Base-by-base conservation (phyloP, 164 flowering plant genomes). In the grape (Vitis vinifera) region DNA sequence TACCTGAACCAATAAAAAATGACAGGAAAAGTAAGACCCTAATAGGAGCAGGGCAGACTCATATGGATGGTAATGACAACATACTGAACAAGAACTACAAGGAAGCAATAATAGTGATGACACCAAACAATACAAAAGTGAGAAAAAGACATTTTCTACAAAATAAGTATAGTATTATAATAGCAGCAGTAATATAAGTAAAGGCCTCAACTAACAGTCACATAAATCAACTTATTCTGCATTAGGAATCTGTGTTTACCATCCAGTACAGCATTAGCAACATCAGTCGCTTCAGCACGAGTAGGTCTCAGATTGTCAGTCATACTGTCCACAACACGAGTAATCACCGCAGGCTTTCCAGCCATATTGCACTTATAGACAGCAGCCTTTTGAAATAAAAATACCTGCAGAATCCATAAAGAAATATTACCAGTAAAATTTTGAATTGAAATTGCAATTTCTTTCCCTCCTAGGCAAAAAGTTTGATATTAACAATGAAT, bases 321-420 rank as follows among this genome's bases (percentile, higher is more conserved):
- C 97, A 91, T 91, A 71, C 90, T 88, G 76, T 91, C 97, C 67
- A 91, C 92, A 74, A 90, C 92, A 72, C 95, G 93, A 67, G 92
- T 90, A 51, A 90, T 84, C 68, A 90, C 90, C 29, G 89, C 93
- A 62, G 97, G 93, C 78, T 91, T 91, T 71, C 97, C 97, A 70
- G 89, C 93, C 89, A 91, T 82, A 75, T 91, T 91, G 67, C 96
- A 91, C 83, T 89, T 89, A 84, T 82, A 82, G 71, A 86, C 59
- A 73, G 88, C 93, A 63, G 87, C 84, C 75, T 91, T 91, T 72
- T 91, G 96, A 72, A 86, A 89, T 51, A 91, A 60, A 71, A 89
- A 89, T 59, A 89, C 93, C 93, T 89, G 83, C 11, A 15, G 11
- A 59, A 67, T 31, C 7, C 61, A 67, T 67, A 9, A 13, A 56